These are phyloP conservation scores for Physcia stellaris DNA, from an alignment of 495 filamentous ascomycete genomes.

Conservation along the genomic window DNA sequence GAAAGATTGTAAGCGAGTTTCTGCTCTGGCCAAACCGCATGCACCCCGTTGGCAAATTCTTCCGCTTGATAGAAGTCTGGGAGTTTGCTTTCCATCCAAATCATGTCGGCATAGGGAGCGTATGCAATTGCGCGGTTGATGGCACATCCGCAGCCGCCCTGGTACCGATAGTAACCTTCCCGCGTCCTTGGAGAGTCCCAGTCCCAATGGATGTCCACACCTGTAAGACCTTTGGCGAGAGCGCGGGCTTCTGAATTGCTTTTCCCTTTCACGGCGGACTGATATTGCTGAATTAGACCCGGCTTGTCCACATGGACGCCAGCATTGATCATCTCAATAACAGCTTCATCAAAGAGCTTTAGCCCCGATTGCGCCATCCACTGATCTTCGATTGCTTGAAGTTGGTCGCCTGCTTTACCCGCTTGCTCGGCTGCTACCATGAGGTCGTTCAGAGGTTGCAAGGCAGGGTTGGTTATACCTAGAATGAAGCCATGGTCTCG, in stretches of 20 bases:
- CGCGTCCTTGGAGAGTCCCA: constrained; percentile 86
- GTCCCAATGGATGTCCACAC: constrained; percentile 76
- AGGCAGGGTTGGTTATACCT: constrained; percentile 70
- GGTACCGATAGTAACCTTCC: constrained; percentile 86
- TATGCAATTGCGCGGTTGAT: constrained; percentile 86
- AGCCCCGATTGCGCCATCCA: constrained; percentile 76
- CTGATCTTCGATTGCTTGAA: constrained; percentile 85
- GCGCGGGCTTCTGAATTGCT: constrained; percentile 70
- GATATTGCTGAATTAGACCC: constrained; percentile 50
- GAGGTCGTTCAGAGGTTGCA: constrained; percentile 77
- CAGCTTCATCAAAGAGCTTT: constrained; percentile 84
- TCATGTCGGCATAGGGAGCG: constrained; percentile 84
- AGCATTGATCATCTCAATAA: constrained; percentile 65
- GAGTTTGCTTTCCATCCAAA: constrained; percentile 99
- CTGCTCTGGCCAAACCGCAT: constrained; percentile 88
- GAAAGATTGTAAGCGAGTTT: constrained; percentile 97
- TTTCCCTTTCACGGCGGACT: constrained; percentile 58
- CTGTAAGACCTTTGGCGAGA: constrained; percentile 70
- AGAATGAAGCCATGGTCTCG: constrained; percentile 91
- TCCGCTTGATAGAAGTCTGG: constrained; percentile 86
- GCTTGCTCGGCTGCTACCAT: constrained; percentile 75
- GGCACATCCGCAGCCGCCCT: constrained; percentile 83
- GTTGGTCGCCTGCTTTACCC: constrained; percentile 66
- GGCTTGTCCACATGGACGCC: constrained; percentile 52
- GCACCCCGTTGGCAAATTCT: constrained; percentile 89